Evolutionary conservation across 2,329 filamentous ascomycete genomes (phyloP), one percentile per base, ranked within the genome.

Genomic region (Aspergillus flavus): DNA sequence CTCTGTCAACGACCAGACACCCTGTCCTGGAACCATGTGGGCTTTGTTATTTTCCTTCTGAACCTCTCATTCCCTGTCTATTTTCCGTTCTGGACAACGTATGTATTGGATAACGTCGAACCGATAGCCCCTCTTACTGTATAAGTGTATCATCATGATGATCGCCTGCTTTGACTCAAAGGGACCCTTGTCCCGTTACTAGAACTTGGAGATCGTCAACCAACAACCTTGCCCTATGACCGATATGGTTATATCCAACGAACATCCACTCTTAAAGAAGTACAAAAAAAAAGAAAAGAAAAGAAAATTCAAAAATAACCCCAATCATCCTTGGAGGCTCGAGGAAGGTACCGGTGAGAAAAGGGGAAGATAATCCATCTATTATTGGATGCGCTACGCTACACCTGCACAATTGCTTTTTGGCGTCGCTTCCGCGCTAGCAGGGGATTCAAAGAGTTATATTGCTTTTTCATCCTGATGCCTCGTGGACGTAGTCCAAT

Each of bases 401-500:
- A 30, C 32, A 19, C n/a, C 28, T 34, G 50, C 11, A 41, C 16
- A 41, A 19, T 28, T 41, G 36, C 36, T 58, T 58, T 58, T 58
- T 19, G 23, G 7, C 32, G 30, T 32, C 23, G 21, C 14, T 55
- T 19, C 52, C 21, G 5, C 52, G 23, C 52, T 36, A 26, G 21
- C 30, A 39, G 34, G 52, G 52, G 16, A 19, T 39, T 39, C n/a
- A 9, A 23, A 39, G 52, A n/a, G 19, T 23, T n/a, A 36, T 30
- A 55, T 39, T 55, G 32, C 50, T 45, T 60, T 32, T 54, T 23
- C 26, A 26, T 32, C 28, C 28, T 32, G 50, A n/a, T 60, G 58
- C 58, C 58, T 60, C 58, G 58, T 60, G 58, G 48, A 55, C 32
- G 1, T 30, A 23, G 28, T 32, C 57, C 57, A 28, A 56, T 52